phyloP scores from a whole-genome alignment of 2,329 filamentous ascomycete species.

The Microdochium trichocladiopsis region DNA sequence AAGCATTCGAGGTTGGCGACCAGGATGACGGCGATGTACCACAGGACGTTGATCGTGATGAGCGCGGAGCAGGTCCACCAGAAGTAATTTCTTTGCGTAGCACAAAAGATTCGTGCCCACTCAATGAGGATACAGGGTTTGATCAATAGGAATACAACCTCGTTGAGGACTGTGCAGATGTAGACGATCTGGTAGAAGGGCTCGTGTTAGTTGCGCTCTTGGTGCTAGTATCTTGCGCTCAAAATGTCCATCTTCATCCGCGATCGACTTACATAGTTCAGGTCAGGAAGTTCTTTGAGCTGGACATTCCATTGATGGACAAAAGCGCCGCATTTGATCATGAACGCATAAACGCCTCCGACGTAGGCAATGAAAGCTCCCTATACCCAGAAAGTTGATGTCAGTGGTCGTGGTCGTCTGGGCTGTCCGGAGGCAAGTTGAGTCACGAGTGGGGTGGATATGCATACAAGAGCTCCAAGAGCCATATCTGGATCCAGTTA shows the following conservation, averaged over 20 bases:
- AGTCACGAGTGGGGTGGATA: too few species aligned
- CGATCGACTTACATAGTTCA: constrained; percentile 7
- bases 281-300: constrained; percentile 2
- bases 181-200: constrained; percentile 1
- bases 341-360: background rate
- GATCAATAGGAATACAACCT: constrained; percentile 1
- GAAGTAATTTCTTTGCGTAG: constrained; percentile 7
- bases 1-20: constrained; percentile 5
- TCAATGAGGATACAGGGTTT: constrained; percentile 11
- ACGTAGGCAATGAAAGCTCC: constrained; percentile 1
- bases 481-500: too few species aligned
- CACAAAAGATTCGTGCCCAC: constrained; percentile 10
- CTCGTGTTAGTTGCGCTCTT: background rate
- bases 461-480: too few species aligned
- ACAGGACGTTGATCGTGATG: constrained; percentile 7
- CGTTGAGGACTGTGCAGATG: constrained; percentile 2
- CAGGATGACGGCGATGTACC: constrained; percentile 5
- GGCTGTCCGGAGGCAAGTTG: too few species aligned
- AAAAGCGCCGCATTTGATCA: constrained; percentile 6
- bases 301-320: constrained; percentile 12
- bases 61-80: constrained; percentile 7
- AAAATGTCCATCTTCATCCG: too few species aligned
- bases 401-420: too few species aligned
- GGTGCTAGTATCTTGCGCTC: background rate
- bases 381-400: too few species aligned